phyloP scores from a whole-genome alignment of 139 green algal species.

The Ettlia oleoabundans region DNA sequence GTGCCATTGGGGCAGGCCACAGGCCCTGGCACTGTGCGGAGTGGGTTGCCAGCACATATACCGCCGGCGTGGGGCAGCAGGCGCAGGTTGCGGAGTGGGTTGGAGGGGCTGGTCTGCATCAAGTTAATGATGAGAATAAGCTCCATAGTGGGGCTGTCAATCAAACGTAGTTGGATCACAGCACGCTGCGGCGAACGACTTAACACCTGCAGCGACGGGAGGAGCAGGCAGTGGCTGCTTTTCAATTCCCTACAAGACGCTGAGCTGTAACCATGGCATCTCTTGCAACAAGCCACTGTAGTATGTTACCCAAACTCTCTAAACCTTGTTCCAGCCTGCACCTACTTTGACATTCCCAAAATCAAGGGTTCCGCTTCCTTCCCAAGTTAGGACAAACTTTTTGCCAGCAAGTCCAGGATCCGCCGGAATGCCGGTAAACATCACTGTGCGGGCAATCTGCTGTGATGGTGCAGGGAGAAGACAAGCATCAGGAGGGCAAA shows the following conservation, averaged over 20 bases:
- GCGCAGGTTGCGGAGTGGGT: background rate
- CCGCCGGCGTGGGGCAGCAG: background rate
- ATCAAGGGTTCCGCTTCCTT: background rate
- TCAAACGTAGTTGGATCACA: background rate
- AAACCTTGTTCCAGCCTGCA: too few species aligned
- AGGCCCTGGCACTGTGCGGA: background rate
- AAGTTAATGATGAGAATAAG: background rate
- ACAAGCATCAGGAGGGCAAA: too few species aligned
- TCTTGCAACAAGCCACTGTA: too few species aligned
- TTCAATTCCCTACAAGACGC: too few species aligned
- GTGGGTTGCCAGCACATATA: background rate
- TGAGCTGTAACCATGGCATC: too few species aligned
- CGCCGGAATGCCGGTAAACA: background rate
- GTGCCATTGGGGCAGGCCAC: background rate
- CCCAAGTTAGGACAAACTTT: background rate
- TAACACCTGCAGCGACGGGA: background rate
- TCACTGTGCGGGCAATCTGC: background rate
- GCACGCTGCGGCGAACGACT: background rate
- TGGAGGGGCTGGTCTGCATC: background rate
- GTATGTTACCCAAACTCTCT: too few species aligned
- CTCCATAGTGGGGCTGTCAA: background rate
- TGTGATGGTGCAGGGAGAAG: too few species aligned
- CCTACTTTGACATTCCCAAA: slow-evolving; percentile 5
- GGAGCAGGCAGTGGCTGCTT: too few species aligned
- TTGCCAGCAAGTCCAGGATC: background rate